phyloP scores from a whole-genome alignment of 192 early-diverging fungal genomes.

The Backusella westeae region DNA sequence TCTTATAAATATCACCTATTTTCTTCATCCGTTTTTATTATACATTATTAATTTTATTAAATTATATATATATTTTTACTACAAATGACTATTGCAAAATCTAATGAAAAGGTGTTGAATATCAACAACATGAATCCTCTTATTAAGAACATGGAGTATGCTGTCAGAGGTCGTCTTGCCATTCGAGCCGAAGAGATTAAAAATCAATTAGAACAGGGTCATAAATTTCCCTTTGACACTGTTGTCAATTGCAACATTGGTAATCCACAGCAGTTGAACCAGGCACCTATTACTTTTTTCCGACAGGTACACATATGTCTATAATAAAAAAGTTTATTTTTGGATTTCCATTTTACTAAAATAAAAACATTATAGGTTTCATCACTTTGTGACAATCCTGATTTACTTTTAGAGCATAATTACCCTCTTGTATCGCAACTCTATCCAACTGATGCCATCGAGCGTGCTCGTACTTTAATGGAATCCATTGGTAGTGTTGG shows the following conservation, averaged over 20 bases:
- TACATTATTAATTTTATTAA: background rate
- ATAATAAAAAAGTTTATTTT: background rate
- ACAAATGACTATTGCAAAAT: background rate
- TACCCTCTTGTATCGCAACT: constrained; percentile 49
- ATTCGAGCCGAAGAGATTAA: constrained; percentile 87
- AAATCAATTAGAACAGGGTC: constrained; percentile 43
- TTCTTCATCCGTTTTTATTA: background rate
- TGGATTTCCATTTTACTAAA: background rate
- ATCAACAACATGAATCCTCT: constrained; percentile 69
- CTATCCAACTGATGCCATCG: constrained; percentile 85
- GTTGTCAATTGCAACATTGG: constrained; percentile 89
- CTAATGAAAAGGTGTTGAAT: constrained; percentile 21
- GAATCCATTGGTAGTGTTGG: constrained; percentile 74
- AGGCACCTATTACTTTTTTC: constrained; percentile 96
- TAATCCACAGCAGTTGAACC: constrained; percentile 87
- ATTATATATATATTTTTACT: background rate
- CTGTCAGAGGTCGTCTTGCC: constrained; percentile 92
- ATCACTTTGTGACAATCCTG: constrained; percentile 87
- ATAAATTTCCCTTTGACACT: constrained; percentile 62
- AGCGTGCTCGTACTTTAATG: constrained; percentile 71
- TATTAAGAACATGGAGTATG: constrained; percentile 85
- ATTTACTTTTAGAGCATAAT: constrained; percentile 65
- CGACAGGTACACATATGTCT: constrained; percentile 66
- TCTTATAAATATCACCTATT: background rate
- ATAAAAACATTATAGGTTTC: constrained; percentile 55